These are phyloP conservation scores for Chamaecrista fasciculata DNA, from an alignment of 306 rosid genomes.

Conservation along the genomic window DNA sequence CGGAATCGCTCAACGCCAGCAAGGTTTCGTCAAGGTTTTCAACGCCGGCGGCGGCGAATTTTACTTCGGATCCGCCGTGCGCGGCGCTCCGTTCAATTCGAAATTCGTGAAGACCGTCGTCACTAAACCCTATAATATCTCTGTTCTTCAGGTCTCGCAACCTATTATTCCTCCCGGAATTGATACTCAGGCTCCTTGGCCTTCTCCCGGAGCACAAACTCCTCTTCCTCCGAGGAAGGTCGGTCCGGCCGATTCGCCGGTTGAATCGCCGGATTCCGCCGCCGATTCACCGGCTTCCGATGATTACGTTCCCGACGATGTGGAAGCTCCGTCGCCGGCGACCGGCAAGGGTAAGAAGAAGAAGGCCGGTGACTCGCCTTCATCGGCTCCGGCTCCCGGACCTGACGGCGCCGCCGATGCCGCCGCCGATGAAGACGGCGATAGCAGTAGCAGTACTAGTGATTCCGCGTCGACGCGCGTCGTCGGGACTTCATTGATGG, in stretches of 20 bases:
- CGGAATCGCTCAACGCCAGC: slow-evolving; percentile 37
- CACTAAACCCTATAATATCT: slow-evolving; percentile 50
- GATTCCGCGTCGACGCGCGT: no score
- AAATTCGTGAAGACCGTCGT: slow-evolving; percentile 38
- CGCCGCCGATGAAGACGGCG: background rate
- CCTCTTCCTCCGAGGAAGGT: background rate
- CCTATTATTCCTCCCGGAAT: slow-evolving; percentile 41
- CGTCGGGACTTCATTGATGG: no score
- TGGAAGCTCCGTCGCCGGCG: slow-evolving; percentile 12
- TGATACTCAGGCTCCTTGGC: slow-evolving; percentile 26
- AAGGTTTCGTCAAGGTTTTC: slow-evolving; percentile 47
- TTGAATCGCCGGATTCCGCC: background rate
- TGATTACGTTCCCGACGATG: background rate
- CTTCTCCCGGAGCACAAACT: background rate
- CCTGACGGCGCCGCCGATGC: background rate
- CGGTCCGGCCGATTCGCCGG: background rate
- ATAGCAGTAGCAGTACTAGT: no score
- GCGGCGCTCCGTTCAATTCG: slow-evolving; percentile 18
- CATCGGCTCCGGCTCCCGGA: slow-evolving; percentile 23
- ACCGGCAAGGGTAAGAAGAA: background rate
- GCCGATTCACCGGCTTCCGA: slow-evolving; percentile 10
- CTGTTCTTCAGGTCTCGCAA: slow-evolving; percentile 49
- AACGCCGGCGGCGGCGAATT: slow-evolving; percentile 43
- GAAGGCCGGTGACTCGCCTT: background rate
- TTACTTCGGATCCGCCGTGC: slow-evolving; percentile 48